phyloP scores from a whole-genome alignment of 2,329 filamentous ascomycete species.

The Fusarium nematophilum region DNA sequence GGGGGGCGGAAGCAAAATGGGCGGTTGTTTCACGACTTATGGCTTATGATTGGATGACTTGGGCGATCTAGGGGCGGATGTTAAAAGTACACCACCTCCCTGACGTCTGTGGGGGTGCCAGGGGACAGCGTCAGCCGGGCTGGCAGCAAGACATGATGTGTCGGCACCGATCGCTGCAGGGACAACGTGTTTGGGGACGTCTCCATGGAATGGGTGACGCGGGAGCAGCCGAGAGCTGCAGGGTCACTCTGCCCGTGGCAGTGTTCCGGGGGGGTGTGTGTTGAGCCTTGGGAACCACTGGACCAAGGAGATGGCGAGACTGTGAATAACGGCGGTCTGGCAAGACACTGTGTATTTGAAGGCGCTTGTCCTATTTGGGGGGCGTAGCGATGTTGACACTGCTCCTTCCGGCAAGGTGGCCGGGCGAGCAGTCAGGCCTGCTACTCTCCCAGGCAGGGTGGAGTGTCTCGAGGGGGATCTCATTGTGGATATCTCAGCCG shows the following conservation, averaged over 20 bases:
- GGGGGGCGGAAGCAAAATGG: conserved; percentile 27
- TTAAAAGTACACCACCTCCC: conserved; percentile 60
- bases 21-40: conserved; percentile 60
- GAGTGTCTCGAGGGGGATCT: conserved; percentile 33
- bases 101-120: conserved; percentile 41
- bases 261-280: conserved; percentile 36
- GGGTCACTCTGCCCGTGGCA: conserved; percentile 29
- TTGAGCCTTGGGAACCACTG: conserved; percentile 33
- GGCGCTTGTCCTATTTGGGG: conserved; percentile 50
- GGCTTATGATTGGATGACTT: conserved; percentile 65
- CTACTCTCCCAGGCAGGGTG: conserved; percentile 37
- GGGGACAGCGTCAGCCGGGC: conserved; percentile 37
- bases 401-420: conserved; percentile 47
- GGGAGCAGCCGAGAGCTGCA: conserved; percentile 43
- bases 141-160: conserved; percentile 39
- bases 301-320: conserved; percentile 27
- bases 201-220: conserved; percentile 36
- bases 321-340: conserved; percentile 31
- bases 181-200: conserved; percentile 26
- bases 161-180: conserved; percentile 39
- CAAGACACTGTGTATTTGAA: conserved; percentile 37
- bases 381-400: conserved; percentile 40
- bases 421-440: conserved; percentile 24
- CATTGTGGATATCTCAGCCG: conserved; percentile 35
- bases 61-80: conserved; percentile 48